Conservation (phyloP, 1,284 basidiomycete genomes). For the Thelephora terrestris region DNA sequence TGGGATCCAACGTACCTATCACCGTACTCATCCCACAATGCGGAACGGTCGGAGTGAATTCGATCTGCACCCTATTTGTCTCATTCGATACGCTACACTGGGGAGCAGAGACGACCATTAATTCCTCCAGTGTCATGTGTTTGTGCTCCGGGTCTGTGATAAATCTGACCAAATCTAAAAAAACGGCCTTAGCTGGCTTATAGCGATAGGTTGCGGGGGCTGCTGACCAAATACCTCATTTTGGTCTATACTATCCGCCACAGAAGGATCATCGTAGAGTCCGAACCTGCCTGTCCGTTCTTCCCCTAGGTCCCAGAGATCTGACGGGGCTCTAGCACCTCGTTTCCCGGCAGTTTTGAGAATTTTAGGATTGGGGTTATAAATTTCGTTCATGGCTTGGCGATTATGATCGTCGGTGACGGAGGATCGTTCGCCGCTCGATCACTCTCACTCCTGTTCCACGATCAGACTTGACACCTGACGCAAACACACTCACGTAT, state of each 20-base stretch:
- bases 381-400: constrained; percentile 22
- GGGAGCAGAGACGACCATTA: constrained; percentile 87
- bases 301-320: constrained; percentile 16
- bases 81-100: constrained; percentile 43
- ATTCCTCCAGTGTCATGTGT: constrained; percentile 88
- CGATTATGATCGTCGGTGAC: too few species aligned
- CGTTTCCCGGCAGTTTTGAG: constrained; percentile 15
- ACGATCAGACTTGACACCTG: too few species aligned
- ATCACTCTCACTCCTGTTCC: too few species aligned
- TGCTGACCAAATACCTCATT: constrained; percentile 42
- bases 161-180: constrained; percentile 77
- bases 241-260: constrained; percentile 37
- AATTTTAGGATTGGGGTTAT: constrained; percentile 29
- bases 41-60: constrained; percentile 96
- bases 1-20: constrained; percentile 58
- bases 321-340: background rate
- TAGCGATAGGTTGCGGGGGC: background rate
- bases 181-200: background rate
- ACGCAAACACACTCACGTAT: too few species aligned
- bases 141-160: constrained; percentile 98
- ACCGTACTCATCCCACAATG: constrained; percentile 98
- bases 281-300: constrained; percentile 12
- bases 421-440: too few species aligned
- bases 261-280: constrained; percentile 18
- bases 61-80: constrained; percentile 70